phyloP scores from a whole-genome alignment of 75 land plant species.

The Adiantum capillusveneris region DNA sequence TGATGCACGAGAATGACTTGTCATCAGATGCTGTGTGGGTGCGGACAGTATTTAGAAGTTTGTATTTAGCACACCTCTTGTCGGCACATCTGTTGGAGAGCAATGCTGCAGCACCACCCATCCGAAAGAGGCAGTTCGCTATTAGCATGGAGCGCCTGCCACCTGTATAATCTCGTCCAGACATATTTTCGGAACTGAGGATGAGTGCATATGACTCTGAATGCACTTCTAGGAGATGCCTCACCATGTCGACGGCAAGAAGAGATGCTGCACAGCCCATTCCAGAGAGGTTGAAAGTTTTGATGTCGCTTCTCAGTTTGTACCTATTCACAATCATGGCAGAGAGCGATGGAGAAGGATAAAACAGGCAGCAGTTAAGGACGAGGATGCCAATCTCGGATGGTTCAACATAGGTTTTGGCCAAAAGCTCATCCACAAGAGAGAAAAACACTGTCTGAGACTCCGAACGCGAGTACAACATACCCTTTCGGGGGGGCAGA shows the following conservation, averaged over 20 bases:
- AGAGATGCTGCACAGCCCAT: conserved; percentile 85
- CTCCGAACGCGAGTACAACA: conserved; percentile 37
- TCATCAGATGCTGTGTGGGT: conserved; percentile 51
- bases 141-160: conserved; percentile 36
- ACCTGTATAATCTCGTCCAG: conserved; percentile 18
- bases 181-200: conserved; percentile 38
- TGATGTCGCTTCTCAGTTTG: conserved; percentile 45
- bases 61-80: conserved; percentile 35
- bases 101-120: conserved; percentile 51
- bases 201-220: conserved; percentile 27
- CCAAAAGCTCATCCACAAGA: conserved; percentile 45
- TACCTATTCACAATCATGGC: conserved; percentile 63
- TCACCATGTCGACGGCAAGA: conserved; percentile 57
- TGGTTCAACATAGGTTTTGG: conserved; percentile 41
- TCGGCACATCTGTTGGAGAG: conserved; percentile 36
- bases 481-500: conserved; percentile 34
- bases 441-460: conserved; percentile 52
- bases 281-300: conserved; percentile 62
- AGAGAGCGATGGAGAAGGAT: conserved; percentile 66
- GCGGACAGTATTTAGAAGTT: conserved; percentile 29
- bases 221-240: conserved; percentile 24
- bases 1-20: conserved; percentile 23
- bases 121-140: conserved; percentile 40
- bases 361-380: conserved; percentile 66
- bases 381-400: conserved; percentile 59